phyloP scores from a whole-genome alignment of 257 asterid genomes.

The Leonotis leonurus region DNA sequence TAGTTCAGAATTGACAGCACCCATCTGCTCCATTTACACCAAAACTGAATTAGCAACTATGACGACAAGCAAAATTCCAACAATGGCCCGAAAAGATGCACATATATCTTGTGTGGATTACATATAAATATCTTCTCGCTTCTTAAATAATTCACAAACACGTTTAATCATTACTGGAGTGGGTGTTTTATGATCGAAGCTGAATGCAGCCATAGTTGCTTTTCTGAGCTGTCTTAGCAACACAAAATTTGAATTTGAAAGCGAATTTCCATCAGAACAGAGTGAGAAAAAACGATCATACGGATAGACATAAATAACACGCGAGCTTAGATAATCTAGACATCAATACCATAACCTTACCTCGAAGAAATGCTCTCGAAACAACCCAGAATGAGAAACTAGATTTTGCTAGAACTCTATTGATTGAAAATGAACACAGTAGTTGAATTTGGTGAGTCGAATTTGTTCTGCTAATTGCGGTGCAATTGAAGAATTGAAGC shows the following conservation, averaged over 20 bases:
- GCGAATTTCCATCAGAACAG: background rate
- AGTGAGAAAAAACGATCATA: background rate
- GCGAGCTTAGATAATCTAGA: background rate
- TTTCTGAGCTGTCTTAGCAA: background rate
- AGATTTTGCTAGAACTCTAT: background rate
- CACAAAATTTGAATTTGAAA: background rate
- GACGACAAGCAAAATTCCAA: background rate
- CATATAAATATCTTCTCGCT: background rate
- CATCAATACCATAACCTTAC: constrained; percentile 10
- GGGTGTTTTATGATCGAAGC: background rate
- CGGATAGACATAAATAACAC: background rate
- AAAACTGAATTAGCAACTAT: constrained; percentile 5
- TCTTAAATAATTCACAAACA: background rate
- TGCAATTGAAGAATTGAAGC: constrained; percentile 14
- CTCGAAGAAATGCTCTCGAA: constrained; percentile 18
- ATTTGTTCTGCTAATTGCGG: constrained; percentile 3
- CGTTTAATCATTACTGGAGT: constrained; percentile 5
- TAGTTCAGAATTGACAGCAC: constrained; percentile 53
- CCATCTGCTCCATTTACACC: constrained; percentile 44
- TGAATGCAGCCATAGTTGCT: background rate
- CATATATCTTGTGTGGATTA: background rate
- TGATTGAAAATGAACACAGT: background rate
- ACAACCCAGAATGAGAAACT: background rate
- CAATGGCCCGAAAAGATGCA: background rate
- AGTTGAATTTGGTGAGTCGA: background rate